A percentile compares a stretch with the other conserved stretches of the same genome.
phyloP scores from a whole-genome alignment of 805 yeast genomes.

The Saccharomycodes ludwigii region DNA sequence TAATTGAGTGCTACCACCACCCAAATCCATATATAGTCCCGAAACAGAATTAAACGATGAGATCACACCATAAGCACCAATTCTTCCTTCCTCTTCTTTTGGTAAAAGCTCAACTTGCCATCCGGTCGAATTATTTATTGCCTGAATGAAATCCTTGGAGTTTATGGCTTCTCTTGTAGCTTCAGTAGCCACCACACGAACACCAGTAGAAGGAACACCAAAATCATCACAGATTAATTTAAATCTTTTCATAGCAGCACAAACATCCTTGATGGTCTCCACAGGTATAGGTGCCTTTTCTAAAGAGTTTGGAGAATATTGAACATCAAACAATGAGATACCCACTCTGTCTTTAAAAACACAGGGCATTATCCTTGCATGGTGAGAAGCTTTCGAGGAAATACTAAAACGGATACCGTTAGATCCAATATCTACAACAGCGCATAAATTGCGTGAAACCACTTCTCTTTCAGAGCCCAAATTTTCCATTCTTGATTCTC shows the following conservation, averaged over 20 bases:
- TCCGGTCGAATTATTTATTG: slow-evolving; percentile 45
- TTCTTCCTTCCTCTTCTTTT: slow-evolving; percentile 52
- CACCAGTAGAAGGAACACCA: slow-evolving; percentile 51
- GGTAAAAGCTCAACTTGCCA: slow-evolving; percentile 53
- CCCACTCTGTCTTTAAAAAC: slow-evolving; percentile 65
- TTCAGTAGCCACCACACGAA: slow-evolving; percentile 61
- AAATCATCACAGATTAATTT: slow-evolving; percentile 60
- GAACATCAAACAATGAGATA: slow-evolving; percentile 55
- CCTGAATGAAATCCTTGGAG: slow-evolving; percentile 42
- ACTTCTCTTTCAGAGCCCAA: slow-evolving; percentile 35
- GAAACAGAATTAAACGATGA: slow-evolving; percentile 55
- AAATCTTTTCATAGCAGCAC: slow-evolving; percentile 54
- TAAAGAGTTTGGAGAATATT: slow-evolving; percentile 28
- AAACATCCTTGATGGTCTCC: slow-evolving; percentile 45
- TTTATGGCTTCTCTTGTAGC: slow-evolving; percentile 63
- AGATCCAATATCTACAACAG: slow-evolving; percentile 68
- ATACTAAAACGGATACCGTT: slow-evolving; percentile 65
- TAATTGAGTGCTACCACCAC: slow-evolving; percentile 58
- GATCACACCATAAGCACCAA: slow-evolving; percentile 65
- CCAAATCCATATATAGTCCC: slow-evolving; percentile 62
- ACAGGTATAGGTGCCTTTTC: slow-evolving; percentile 43
- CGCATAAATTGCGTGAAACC: slow-evolving; percentile 45
- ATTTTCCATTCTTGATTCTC: no score
- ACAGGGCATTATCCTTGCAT: slow-evolving; percentile 68
- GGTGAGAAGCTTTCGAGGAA: slow-evolving; percentile 54